These are phyloP conservation scores for Chlamydomonas sp. DNA, from an alignment of 139 green algal species.

Conservation along the genomic window DNA sequence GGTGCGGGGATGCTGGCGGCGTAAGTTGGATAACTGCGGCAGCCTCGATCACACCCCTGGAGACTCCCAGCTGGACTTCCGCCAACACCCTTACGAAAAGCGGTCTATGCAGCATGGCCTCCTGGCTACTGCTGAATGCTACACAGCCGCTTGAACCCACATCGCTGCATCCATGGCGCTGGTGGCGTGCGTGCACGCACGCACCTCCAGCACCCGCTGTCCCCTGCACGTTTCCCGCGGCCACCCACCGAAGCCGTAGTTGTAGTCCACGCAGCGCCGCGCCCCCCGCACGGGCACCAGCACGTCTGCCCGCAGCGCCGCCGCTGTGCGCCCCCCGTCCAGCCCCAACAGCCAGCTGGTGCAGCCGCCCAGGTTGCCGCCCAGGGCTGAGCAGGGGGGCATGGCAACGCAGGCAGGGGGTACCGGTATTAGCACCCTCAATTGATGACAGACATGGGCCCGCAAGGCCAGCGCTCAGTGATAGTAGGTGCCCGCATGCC, in stretches of 20 bases:
- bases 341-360: slow-evolving; percentile 80
- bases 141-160: background rate
- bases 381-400: slow-evolving; percentile 67
- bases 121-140: too few relatives aligned
- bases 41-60: too few relatives aligned
- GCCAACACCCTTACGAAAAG: too few relatives aligned
- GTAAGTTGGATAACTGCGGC: too few relatives aligned
- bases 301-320: slow-evolving; percentile 68
- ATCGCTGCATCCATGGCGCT: background rate
- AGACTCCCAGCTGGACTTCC: too few relatives aligned
- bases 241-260: slow-evolving; percentile 75
- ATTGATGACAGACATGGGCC: too few relatives aligned
- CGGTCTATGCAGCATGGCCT: too few relatives aligned
- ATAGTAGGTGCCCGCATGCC: too few relatives aligned
- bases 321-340: slow-evolving; percentile 67
- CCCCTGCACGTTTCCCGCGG: background rate
- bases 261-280: slow-evolving; percentile 79
- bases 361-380: slow-evolving; percentile 83
- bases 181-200: too few relatives aligned
- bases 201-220: background rate
- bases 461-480: too few relatives aligned
- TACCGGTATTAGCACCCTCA: background rate
- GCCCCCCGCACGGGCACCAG: slow-evolving; percentile 81
- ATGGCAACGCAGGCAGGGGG: background rate
- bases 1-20: background rate